Evolutionary conservation across 495 filamentous ascomycete genomes (phyloP), one percentile per base, ranked within the genome.

Genomic region (Penicillium fimorum): DNA sequence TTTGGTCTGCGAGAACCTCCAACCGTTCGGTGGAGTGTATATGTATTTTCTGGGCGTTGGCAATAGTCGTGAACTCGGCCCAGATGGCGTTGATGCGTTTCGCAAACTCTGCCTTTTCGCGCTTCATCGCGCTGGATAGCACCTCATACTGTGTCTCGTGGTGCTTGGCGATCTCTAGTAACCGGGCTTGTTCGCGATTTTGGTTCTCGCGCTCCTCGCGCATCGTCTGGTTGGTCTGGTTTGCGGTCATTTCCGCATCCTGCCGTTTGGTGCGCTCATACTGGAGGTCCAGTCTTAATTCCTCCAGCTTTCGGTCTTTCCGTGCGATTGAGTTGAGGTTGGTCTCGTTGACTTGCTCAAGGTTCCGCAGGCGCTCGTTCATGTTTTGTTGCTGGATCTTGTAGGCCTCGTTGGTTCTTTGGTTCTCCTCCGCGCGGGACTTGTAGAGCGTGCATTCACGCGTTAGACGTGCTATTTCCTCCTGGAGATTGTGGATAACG

Each of bases 401-500:
- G 45, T 91, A 78, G 33, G 88, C 77, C 54, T 88, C 89, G 38
- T 89, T 86, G 35, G 82, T 82, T 46, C 87, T 83, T 55, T 85
- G 83, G 12, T 85, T 83, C 51, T 92, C 91, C 52, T 93, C 88
- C 30, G 87, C 79, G 17, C 83, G 82, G 17, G 87, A 78, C 30
- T 82, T 82, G 66, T 92, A 87, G 22, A 92, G 78, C 54, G 86
- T 81, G 50, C 91, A 81, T 58, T 96, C 92, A 40, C 92, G 85
- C 55, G 85, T 90, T 44, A 95, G 74, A 27, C 86, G 83, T 48
- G 96, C 92, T 62, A 93, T 94, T 60, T 97, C 92, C 35, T 87
- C 88, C 73, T 94, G 91, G 33, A 97, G 70, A 52, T 84, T 84
- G 67, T 96, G 91, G 63, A 97, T 96, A 13, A 97, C 92, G 13